A percentile compares a stretch with the other conserved stretches of the same genome.
phyloP scores from a whole-genome alignment of 805 yeast genomes.

The Kodamaea jinghongensis region DNA sequence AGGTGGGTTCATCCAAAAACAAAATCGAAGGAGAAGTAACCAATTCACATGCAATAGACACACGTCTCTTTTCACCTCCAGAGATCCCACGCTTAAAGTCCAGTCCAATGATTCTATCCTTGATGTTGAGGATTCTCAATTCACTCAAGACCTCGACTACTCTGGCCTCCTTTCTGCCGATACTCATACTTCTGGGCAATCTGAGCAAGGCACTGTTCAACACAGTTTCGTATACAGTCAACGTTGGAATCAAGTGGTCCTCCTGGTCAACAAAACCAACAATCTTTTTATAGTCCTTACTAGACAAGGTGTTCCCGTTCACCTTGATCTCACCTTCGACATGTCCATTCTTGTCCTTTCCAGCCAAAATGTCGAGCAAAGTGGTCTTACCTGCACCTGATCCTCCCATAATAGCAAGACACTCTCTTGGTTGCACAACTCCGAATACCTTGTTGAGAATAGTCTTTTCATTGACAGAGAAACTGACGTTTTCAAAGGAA shows the following conservation, averaged over 20 bases:
- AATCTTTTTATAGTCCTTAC: conserved; percentile 55
- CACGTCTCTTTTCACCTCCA: conserved; percentile 90
- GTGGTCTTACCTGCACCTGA: conserved; percentile 99
- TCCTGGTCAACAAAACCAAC: conserved; percentile 97
- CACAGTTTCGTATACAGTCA: conserved; percentile 95
- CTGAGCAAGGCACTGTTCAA: conserved; percentile 86
- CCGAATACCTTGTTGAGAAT: conserved; percentile 72
- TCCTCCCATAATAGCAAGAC: conserved; percentile 96
- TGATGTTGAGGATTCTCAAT: conserved; percentile 76
- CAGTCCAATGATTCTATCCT: conserved; percentile 84
- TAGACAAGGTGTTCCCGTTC: conserved; percentile 59
- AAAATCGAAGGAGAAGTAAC: conserved; percentile 85
- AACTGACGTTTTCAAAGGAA: conserved; percentile 71
- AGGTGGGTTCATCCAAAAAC: conserved; percentile 89
- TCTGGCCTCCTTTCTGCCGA: conserved; percentile 66
- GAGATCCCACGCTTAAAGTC: conserved; percentile 89
- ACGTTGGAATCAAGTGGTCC: conserved; percentile 83
- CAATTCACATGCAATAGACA: conserved; percentile 89
- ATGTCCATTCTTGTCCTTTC: conserved; percentile 75
- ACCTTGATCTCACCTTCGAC: conserved; percentile 66
- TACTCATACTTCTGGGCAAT: conserved; percentile 78
- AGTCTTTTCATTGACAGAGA: conserved; percentile 49
- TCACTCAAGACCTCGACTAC: conserved; percentile 85
- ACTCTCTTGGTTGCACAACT: conserved; percentile 78
- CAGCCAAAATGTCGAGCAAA: conserved; percentile 84